Evolutionary conservation across 352 stramenopile genomes (phyloP).

Genomic region (Phytophthora multivora): DNA sequence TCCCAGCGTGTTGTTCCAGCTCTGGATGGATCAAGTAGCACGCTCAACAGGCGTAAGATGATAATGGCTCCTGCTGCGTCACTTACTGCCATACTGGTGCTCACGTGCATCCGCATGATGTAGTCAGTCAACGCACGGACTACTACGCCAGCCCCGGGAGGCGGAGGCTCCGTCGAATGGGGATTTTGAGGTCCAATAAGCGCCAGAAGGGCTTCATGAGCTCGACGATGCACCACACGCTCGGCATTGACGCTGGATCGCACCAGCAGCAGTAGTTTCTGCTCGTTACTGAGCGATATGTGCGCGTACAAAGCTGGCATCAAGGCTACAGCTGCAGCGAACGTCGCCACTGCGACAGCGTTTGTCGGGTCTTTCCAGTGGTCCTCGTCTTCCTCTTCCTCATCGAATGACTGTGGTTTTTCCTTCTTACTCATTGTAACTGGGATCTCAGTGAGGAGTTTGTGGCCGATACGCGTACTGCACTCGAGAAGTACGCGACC

Average conservation of each 20-base stretch:
- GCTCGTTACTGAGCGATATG: slow-evolving; percentile 58
- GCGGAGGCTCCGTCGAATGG: slow-evolving; percentile 6
- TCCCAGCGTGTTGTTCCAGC: slow-evolving; percentile 41
- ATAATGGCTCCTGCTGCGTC: slow-evolving; percentile 31
- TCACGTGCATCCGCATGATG: slow-evolving; percentile 58
- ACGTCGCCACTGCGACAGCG: slow-evolving; percentile 56
- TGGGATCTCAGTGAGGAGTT: slow-evolving; percentile 42
- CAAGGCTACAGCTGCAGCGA: slow-evolving; percentile 44
- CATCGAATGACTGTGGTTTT: slow-evolving; percentile 1
- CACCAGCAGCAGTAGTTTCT: slow-evolving; percentile 67
- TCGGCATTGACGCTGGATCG: slow-evolving; percentile 58
- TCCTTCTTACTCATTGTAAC: slow-evolving; percentile 4
- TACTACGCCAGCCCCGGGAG: slow-evolving; percentile 35
- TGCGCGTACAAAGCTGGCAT: slow-evolving; percentile 53
- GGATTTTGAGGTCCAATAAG: slow-evolving; percentile 28
- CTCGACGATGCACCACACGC: slow-evolving; percentile 40
- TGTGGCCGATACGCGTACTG: slow-evolving; percentile 65
- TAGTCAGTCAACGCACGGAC: slow-evolving; percentile 67
- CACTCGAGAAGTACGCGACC: slow-evolving; percentile 74
- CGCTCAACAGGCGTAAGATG: slow-evolving; percentile 37
- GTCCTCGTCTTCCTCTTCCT: slow-evolving; percentile 4
- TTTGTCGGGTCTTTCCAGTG: slow-evolving; percentile 57
- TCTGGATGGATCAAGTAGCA: slow-evolving; percentile 37
- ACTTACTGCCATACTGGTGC: slow-evolving; percentile 8
- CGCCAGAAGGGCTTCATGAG: slow-evolving; percentile 38